phyloP scores from a whole-genome alignment of 495 filamentous ascomycete genomes.

The Parachaetomium inaequale region DNA sequence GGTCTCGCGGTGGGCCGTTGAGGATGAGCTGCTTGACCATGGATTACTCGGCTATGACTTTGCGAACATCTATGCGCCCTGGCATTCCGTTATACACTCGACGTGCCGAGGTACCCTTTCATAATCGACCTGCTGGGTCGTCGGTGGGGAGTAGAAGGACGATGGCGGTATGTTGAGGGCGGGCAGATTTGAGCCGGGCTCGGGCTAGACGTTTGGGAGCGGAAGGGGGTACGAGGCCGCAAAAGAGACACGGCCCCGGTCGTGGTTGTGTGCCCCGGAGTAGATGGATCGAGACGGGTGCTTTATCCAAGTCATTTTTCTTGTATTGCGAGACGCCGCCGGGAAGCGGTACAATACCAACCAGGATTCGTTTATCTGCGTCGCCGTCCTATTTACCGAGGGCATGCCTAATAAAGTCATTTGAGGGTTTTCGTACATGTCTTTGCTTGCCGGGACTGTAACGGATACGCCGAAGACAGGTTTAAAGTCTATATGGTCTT shows the following conservation, averaged over 20 bases:
- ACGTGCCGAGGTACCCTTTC: background rate
- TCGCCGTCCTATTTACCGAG: background rate
- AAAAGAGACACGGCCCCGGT: background rate
- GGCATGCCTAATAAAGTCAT: background rate
- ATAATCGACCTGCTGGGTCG: background rate
- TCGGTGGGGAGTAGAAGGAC: background rate
- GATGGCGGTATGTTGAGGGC: background rate
- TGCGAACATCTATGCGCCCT: too few relatives aligned
- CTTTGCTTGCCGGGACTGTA: background rate
- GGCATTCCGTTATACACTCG: background rate
- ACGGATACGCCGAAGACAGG: background rate
- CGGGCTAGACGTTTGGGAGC: background rate
- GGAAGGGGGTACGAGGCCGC: background rate
- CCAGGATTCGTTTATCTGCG: background rate
- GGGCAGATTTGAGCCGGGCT: background rate
- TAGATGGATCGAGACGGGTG: background rate
- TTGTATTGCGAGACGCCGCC: conserved; percentile 2
- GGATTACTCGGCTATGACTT: too few relatives aligned
- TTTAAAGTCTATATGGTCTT: background rate
- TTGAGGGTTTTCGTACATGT: background rate
- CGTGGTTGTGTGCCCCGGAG: background rate
- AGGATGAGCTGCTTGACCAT: background rate
- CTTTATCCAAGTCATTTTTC: conserved; percentile 1
- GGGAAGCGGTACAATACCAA: background rate
- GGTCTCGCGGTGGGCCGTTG: background rate